These are phyloP conservation scores for Alternaria infectoria DNA, from an alignment of 2,329 filamentous ascomycete species.

Conservation along the genomic window DNA sequence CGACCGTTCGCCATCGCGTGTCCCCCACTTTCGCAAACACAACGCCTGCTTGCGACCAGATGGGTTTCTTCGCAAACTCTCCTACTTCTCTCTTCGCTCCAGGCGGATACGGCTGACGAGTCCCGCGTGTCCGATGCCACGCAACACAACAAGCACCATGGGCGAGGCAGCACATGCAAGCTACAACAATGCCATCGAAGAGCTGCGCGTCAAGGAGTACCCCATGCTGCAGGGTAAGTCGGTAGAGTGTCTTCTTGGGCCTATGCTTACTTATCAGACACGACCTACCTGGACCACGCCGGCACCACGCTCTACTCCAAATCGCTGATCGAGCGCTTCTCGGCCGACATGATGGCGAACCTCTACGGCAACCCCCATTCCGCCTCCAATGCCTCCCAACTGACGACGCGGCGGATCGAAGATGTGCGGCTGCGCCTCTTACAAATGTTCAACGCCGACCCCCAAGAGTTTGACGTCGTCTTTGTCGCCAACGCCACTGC, in stretches of 20 bases:
- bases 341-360: constrained; percentile 76
- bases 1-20: constrained; percentile 45
- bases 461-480: constrained; percentile 81
- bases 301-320: constrained; percentile 87
- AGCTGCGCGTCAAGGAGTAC: constrained; percentile 66
- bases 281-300: constrained; percentile 89
- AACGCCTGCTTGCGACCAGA: constrained; percentile 28
- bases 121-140: background rate
- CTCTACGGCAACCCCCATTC: constrained; percentile 94
- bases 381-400: constrained; percentile 78
- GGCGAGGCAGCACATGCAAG: constrained; percentile 28
- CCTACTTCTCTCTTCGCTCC: constrained; percentile 9
- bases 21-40: constrained; percentile 45
- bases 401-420: constrained; percentile 76
- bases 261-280: constrained; percentile 57
- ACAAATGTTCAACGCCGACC: constrained; percentile 80
- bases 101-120: constrained; percentile 32
- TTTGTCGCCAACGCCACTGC: constrained; percentile 94
- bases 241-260: background rate
- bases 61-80: constrained; percentile 24
- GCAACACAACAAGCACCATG: constrained; percentile 26
- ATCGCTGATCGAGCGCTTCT: constrained; percentile 80
- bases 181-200: constrained; percentile 67
- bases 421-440: constrained; percentile 74
- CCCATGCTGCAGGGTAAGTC: constrained; percentile 71